Evolutionary conservation across 2,329 filamentous ascomycete species (phyloP).

Genomic region (Paecilomyces dactylethromorphus): DNA sequence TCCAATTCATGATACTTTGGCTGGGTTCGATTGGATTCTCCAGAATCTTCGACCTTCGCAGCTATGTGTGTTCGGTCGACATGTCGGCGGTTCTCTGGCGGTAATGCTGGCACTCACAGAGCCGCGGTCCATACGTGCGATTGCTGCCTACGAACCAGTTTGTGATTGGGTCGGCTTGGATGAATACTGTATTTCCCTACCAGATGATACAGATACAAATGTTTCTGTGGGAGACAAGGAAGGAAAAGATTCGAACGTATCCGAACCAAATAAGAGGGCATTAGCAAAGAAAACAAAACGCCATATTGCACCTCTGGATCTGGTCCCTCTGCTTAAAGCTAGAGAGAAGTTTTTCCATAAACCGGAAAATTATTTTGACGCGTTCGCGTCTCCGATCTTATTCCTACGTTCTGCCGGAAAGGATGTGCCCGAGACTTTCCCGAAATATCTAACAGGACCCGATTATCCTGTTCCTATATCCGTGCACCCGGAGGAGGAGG

Average conservation of each 20-base stretch:
- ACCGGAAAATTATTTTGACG: slow-evolving; percentile 35
- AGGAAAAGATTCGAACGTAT: not conserved
- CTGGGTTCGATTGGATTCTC: slow-evolving; percentile 33
- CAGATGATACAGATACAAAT: not conserved
- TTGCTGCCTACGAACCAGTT: slow-evolving; percentile 28
- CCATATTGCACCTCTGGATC: slow-evolving; percentile 18
- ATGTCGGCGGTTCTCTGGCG: slow-evolving; percentile 36
- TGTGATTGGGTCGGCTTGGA: slow-evolving; percentile 37
- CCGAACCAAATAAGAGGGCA: not conserved
- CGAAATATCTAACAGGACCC: slow-evolving; percentile 25
- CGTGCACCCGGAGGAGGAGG: slow-evolving; percentile 6
- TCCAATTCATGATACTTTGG: slow-evolving; percentile 33
- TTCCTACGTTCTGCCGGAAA: slow-evolving; percentile 37
- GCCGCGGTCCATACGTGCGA: slow-evolving; percentile 22
- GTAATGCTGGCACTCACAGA: slow-evolving; percentile 39
- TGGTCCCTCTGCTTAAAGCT: slow-evolving; percentile 29
- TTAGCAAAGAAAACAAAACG: slow-evolving; percentile 4
- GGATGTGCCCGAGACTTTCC: slow-evolving; percentile 28
- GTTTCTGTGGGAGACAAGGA: slow-evolving; percentile 3
- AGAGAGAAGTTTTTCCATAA: slow-evolving; percentile 29
- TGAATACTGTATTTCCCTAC: slow-evolving; percentile 26
- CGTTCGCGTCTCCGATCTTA: slow-evolving; percentile 37
- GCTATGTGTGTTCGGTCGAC: slow-evolving; percentile 25
- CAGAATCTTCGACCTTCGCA: slow-evolving; percentile 21
- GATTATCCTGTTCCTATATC: slow-evolving; percentile 28